A percentile compares a stretch with the other conserved stretches of the same genome.
phyloP scores from a whole-genome alignment of 805 yeast species.

The Teunomyces cretensis region DNA sequence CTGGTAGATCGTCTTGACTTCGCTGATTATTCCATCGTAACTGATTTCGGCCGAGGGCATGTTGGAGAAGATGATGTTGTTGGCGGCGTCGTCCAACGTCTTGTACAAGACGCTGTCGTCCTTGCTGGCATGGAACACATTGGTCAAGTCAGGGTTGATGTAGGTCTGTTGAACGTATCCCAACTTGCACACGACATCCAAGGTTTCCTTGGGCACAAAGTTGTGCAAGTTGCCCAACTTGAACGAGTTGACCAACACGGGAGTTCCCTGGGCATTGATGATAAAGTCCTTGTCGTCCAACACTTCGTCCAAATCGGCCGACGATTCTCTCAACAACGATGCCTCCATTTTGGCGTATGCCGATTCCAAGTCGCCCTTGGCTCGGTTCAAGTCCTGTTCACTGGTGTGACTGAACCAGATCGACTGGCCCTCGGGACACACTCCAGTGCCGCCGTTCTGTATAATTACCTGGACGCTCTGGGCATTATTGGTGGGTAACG shows the following conservation, averaged over 20 bases:
- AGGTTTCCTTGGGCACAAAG: constrained; percentile 76
- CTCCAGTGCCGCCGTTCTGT: constrained; percentile 83
- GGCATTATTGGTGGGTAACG: constrained; percentile 63
- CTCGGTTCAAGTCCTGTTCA: constrained; percentile 63
- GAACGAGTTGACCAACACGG: constrained; percentile 70
- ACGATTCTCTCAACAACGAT: constrained; percentile 75
- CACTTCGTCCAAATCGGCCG: constrained; percentile 46
- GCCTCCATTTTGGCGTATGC: constrained; percentile 81
- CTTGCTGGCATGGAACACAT: constrained; percentile 29
- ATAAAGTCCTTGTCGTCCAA: constrained; percentile 33
- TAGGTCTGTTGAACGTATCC: constrained; percentile 40
- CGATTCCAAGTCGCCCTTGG: constrained; percentile 72
- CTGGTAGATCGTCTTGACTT: constrained; percentile 72
- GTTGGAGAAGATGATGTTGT: constrained; percentile 37
- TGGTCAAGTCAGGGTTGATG: constrained; percentile 37
- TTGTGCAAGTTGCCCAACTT: constrained; percentile 82
- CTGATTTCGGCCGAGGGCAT: constrained; percentile 86
- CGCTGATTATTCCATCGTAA: constrained; percentile 86
- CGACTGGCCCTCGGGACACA: constrained; percentile 82
- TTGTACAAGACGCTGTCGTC: constrained; percentile 19
- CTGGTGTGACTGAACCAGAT: constrained; percentile 87
- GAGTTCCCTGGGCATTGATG: constrained; percentile 49
- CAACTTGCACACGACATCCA: constrained; percentile 42
- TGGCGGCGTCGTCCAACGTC: constrained; percentile 15
- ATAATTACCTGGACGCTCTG: constrained; percentile 84